Percentiles rank a stretch among this genome's conserved stretches.
These are phyloP conservation scores for Colletotrichum horii DNA, from an alignment of 2,329 filamentous ascomycete genomes.

Conservation along the genomic window DNA sequence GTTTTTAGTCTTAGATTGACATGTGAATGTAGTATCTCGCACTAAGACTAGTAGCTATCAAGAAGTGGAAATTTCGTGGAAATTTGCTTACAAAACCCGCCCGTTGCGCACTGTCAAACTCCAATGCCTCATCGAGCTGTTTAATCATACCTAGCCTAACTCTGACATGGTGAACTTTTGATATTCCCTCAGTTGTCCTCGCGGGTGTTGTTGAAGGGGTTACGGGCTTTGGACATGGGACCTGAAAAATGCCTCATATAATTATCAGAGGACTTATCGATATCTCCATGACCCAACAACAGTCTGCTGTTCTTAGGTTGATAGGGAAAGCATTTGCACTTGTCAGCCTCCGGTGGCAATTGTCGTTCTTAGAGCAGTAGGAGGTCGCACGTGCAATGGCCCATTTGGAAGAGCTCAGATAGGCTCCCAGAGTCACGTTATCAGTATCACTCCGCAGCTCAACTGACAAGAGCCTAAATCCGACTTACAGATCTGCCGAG, in stretches of 20 bases:
- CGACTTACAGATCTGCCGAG: neutral
- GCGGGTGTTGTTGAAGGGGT: neutral
- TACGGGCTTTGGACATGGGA: neutral
- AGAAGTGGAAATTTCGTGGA: neutral
- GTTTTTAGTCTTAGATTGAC: fast-evolving
- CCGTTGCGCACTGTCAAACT: neutral
- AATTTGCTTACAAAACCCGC: neutral
- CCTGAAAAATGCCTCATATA: neutral
- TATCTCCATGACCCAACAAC: neutral
- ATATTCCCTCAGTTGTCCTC: neutral
- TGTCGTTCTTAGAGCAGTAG: neutral
- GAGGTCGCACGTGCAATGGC: neutral
- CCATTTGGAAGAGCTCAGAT: neutral
- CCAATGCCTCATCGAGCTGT: neutral
- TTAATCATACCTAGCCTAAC: neutral
- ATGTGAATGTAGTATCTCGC: neutral
- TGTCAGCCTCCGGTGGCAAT: neutral
- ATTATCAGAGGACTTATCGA: neutral
- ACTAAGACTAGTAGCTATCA: neutral
- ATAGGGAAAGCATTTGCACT: neutral
- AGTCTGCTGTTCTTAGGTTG: neutral
- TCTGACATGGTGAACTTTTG: neutral
- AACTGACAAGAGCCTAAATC: neutral
- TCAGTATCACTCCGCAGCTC: neutral
- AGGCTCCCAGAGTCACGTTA: neutral